These are phyloP conservation scores for Eremothecium cymbalariae DNA, from an alignment of 1,139 yeast genomes.

Conservation along the genomic window DNA sequence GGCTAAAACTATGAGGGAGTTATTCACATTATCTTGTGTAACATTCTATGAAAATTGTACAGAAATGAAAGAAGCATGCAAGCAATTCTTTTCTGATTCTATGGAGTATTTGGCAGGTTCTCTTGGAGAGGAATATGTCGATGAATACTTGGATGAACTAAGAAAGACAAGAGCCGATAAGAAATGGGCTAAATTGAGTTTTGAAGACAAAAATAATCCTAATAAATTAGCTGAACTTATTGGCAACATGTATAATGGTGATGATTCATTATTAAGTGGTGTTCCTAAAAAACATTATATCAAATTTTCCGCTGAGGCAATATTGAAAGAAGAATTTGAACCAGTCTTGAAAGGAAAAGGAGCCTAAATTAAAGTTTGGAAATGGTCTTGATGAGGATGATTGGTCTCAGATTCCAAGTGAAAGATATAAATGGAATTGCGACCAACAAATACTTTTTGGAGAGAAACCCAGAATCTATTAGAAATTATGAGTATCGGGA, in stretches of 20 bases:
- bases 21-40: conserved; percentile 20
- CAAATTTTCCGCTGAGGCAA: conserved; percentile 8
- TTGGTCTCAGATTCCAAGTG: conserved; percentile 12
- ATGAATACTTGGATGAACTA: conserved; percentile 22
- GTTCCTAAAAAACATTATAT: conserved; percentile 15
- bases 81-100: conserved; percentile 17
- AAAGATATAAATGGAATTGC: conserved; percentile 17
- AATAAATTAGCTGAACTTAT: conserved; percentile 22
- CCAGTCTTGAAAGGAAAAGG: conserved; percentile 6
- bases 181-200: conserved; percentile 22
- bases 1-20: conserved; percentile 20
- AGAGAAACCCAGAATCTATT: conserved; percentile 10
- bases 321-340: conserved; percentile 8
- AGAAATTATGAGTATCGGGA: conserved; percentile 2
- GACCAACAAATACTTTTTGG: conserved; percentile 13
- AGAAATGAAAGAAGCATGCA: conserved; percentile 21
- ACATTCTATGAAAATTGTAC: conserved; percentile 22
- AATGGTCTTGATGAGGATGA: conserved; percentile 11
- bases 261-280: conserved; percentile 25
- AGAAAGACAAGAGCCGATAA: conserved; percentile 22
- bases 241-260: conserved; percentile 24
- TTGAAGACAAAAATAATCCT: conserved; percentile 21
- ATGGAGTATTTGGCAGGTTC: conserved; percentile 16
- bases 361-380: conserved; percentile 11
- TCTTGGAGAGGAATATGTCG: conserved; percentile 13